Conservation (phyloP, 176 grass and related monocot genomes). For the Juncus effusus region DNA sequence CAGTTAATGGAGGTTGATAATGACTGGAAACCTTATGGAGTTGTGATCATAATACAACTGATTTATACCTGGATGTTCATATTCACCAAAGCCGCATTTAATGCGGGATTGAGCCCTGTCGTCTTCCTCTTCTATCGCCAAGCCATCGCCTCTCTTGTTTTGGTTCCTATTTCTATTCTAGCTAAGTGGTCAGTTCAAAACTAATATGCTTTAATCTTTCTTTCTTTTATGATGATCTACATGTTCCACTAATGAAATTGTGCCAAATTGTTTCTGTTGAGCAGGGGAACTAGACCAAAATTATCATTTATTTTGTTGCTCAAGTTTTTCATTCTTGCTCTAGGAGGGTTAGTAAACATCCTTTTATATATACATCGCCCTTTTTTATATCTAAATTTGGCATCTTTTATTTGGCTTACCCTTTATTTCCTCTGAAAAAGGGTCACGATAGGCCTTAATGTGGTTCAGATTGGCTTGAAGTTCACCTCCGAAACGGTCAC, state of each 20-base stretch:
- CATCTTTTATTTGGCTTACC: no score
- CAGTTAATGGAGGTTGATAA: slow-evolving; percentile 21
- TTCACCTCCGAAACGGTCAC: slow-evolving; percentile 58
- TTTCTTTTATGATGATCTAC: neutral
- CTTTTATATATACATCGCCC: no score
- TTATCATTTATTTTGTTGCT: slow-evolving; percentile 38
- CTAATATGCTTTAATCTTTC: neutral
- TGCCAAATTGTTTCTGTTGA: neutral
- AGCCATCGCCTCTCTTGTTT: slow-evolving; percentile 38
- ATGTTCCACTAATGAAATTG: neutral
- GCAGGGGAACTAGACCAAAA: slow-evolving; percentile 43
- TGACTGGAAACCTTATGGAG: slow-evolving; percentile 47
- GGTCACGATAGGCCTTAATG: slow-evolving; percentile 13
- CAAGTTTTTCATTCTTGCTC: slow-evolving; percentile 70
- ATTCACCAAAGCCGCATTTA: slow-evolving; percentile 61
- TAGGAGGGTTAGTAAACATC: slow-evolving; percentile 55
- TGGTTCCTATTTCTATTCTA: slow-evolving; percentile 48
- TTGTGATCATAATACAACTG: slow-evolving; percentile 55
- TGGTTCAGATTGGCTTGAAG: slow-evolving; percentile 52
- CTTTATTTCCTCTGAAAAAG: no score
- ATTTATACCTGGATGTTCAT: slow-evolving; percentile 68
- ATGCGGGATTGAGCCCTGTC: slow-evolving; percentile 52
- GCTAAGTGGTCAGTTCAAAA: slow-evolving; percentile 13
- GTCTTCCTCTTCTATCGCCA: slow-evolving; percentile 94
- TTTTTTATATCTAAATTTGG: no score